Percentiles rank a stretch among this genome's conserved stretches.
These are phyloP conservation scores for Neophaeococcomyces aloes DNA, from an alignment of 2,329 filamentous ascomycete genomes.

Conservation along the genomic window DNA sequence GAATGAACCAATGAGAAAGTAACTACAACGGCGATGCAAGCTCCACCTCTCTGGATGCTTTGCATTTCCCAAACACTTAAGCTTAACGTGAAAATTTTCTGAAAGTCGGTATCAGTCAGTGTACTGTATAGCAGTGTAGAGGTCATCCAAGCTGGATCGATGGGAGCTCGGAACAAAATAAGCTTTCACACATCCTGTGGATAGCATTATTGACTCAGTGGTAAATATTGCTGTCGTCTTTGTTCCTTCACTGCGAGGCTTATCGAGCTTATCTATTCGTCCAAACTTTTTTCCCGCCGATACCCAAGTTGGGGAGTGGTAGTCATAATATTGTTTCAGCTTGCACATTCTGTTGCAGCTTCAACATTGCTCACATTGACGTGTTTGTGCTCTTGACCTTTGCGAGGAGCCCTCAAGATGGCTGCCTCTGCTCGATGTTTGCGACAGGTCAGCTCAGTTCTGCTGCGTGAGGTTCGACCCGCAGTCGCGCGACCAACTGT, in stretches of 20 bases:
- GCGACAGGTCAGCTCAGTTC: conserved; percentile 14
- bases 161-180: too few relatives aligned
- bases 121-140: too few relatives aligned
- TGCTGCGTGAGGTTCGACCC: conserved; percentile 16
- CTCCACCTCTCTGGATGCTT: not conserved
- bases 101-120: too few relatives aligned
- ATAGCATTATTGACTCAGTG: not conserved
- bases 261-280: conserved; percentile 7
- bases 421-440: conserved; percentile 18
- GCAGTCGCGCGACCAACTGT: conserved; percentile 11
- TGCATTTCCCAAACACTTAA: not conserved
- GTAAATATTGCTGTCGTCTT: not conserved
- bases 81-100: too few relatives aligned
- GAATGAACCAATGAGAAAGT: conserved; percentile 7
- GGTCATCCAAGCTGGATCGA: too few relatives aligned
- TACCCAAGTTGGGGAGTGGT: not conserved
- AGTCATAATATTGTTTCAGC: conserved; percentile 2
- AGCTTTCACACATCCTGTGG: too few relatives aligned
- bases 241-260: not conserved
- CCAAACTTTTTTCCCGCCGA: not conserved
- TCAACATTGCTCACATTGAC: not conserved
- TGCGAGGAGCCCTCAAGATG: conserved; percentile 12
- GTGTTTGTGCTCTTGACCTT: not conserved
- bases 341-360: not conserved
- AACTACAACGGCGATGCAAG: not conserved